Evolutionary conservation across 192 early-diverging fungal genomes (phyloP), one percentile per base, ranked within the genome.

Genomic region (Rhizoclosmatium sp.): DNA sequence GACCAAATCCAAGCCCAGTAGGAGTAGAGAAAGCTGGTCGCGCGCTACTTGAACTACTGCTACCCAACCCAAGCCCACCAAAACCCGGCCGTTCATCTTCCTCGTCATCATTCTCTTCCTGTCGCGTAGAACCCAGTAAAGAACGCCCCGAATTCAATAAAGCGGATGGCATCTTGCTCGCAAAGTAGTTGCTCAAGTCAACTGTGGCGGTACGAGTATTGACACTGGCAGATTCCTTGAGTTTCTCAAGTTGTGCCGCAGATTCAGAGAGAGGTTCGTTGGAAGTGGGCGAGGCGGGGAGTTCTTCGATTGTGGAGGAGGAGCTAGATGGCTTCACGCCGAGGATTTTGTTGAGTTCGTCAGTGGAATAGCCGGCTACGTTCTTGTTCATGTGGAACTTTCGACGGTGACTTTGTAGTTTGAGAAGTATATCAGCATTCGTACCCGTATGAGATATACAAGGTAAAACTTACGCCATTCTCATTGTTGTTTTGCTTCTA

Each of bases 371-470:
- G 51, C 78, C 78, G 23, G 71, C 76, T 5, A 89, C 89, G 31
- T 70, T 48, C 59, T 90, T 90, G 81, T 89, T 90, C 23, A 78
- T 58, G 39, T 88, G 69, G 68, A 89, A 90, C 72, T 89, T 89
- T 16, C 81, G 77, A 14, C 88, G 81, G 60, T 89, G 86, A 41
- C 80, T 85, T 48, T 23, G 2, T 44, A 58, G 14, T 72, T n/a
- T 59, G 23, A 21, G 2, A 2, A 23, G 54, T 58, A 3, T 72
- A 12, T 41, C 44, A 59, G 31, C 14, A 21, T 14, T 16, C 3
- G 44, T 19, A 0, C 3, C 19, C 48, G 3, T 14, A 59, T 23
- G 56, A 59, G 44, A 72, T 39, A 58, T 0, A 48, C n/a, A 59
- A 69, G 45, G 46, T 41, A 44, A 47, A 61, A 16, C 45, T 48